Percentiles rank a stretch among this genome's conserved stretches.
phyloP scores from a whole-genome alignment of 1,284 basidiomycete genomes.

The Macrocybe sp. region DNA sequence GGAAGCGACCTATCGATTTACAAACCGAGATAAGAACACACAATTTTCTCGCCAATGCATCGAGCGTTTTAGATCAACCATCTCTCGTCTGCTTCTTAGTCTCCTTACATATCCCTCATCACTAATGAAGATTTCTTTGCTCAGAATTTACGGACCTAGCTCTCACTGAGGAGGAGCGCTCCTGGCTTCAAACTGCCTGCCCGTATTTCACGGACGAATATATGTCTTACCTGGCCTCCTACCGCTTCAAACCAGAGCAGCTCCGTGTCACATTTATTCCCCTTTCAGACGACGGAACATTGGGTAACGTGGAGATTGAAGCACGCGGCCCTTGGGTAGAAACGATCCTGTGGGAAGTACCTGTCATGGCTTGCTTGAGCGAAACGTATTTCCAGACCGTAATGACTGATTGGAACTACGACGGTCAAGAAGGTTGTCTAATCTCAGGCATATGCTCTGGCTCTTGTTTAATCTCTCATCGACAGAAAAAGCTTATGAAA shows the following conservation, averaged over 20 bases:
- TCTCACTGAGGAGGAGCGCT: constrained; percentile 60
- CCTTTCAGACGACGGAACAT: constrained; percentile 39
- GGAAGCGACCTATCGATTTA: constrained; percentile 76
- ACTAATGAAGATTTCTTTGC: constrained; percentile 7
- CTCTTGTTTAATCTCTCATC: constrained; percentile 1
- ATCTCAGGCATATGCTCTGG: constrained; percentile 3
- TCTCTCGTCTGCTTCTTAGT: constrained; percentile 54
- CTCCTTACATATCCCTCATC: not conserved
- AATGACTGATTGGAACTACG: constrained; percentile 80
- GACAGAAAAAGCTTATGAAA: constrained; percentile 61
- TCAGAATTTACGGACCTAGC: constrained; percentile 65
- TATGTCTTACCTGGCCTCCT: constrained; percentile 70
- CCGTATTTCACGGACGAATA: constrained; percentile 77
- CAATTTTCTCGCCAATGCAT: constrained; percentile 71
- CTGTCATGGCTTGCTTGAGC: constrained; percentile 86
- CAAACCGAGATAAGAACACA: constrained; percentile 72
- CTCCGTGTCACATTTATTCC: constrained; percentile 69
- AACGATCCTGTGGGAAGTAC: constrained; percentile 95
- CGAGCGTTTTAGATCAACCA: constrained; percentile 58
- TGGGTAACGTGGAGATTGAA: constrained; percentile 73
- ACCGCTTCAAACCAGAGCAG: constrained; percentile 81
- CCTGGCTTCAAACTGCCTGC: constrained; percentile 68
- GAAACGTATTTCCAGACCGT: constrained; percentile 71
- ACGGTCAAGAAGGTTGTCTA: constrained; percentile 62
- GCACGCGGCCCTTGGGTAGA: constrained; percentile 82